Conservation (phyloP, 2,329 filamentous ascomycete species). For the Epichloe typhina region DNA sequence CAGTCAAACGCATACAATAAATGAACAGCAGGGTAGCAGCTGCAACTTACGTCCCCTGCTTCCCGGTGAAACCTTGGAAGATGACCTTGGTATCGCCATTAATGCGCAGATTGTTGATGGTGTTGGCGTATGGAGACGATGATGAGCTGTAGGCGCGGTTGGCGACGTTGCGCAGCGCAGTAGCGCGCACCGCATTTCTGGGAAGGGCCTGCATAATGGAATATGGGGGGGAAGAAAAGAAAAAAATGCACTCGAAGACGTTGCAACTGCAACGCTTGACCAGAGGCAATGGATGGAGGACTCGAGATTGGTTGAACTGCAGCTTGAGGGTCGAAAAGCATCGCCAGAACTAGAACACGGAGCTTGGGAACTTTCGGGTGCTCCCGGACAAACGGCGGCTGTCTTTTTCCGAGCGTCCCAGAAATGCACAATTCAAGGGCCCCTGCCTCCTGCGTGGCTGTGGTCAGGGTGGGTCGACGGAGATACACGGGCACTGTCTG, state of each 20-base stretch:
- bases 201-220: constrained; percentile 73
- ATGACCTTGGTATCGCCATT: constrained; percentile 87
- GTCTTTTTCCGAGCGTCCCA: constrained; percentile 12
- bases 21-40: background rate
- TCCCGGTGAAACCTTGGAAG: constrained; percentile 95
- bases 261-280: constrained; percentile 10
- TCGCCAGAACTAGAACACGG: constrained; percentile 3
- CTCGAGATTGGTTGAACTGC: constrained; percentile 7
- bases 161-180: constrained; percentile 50
- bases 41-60: constrained; percentile 73
- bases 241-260: constrained; percentile 2
- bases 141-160: constrained; percentile 51
- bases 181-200: constrained; percentile 53
- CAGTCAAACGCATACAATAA: constrained; percentile 3
- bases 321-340: constrained; percentile 9
- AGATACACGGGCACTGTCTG: too few species aligned
- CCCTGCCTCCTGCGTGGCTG: background rate
- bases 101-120: constrained; percentile 80
- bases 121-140: constrained; percentile 56
- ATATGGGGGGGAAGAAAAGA: constrained; percentile 7
- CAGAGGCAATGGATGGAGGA: constrained; percentile 11
- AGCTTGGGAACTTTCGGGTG: constrained; percentile 9
- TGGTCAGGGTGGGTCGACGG: too few species aligned
- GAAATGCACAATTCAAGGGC: background rate
- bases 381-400: constrained; percentile 11